Evolutionary conservation across 192 early-diverging fungal species (phyloP), one percentile per base, ranked within the genome.

Genomic region (Coemansia sp.): DNA sequence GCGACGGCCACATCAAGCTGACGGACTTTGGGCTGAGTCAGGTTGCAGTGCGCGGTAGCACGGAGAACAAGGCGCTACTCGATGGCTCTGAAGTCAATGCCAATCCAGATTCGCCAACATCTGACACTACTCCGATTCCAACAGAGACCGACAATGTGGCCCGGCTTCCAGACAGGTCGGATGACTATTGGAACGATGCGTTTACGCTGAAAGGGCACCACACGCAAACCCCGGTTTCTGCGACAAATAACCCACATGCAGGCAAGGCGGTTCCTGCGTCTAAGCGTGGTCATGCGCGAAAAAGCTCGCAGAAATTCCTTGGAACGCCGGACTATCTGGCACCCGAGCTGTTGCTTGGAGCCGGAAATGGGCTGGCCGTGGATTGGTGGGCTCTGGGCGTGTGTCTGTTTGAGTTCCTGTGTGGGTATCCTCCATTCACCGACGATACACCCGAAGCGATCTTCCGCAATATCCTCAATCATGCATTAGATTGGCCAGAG

Each of bases 351-450:
- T 81, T 96, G 41, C 85, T 94, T 9, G 93, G 95, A 7, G 87
- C 91, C 13, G 90, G 90, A 17, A 91, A 97, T 67, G 89, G 87
- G 9, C 84, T 87, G 4, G 89, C 88, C 3, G 96, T 97, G 9
- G 96, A 98, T 66, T 98, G 93, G 94, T 98, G 96, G 96, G 87
- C 93, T 1, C 71, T 97, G 15, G 96, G 96, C 25, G 88, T 97
- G 33, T 92, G 93, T 53, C 63, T 95, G 32, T 98, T 90, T 73
- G 95, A 98, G 75, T 93, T 92, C 79, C 66, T 96, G 46, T 83
- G 85, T 13, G 95, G 95, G 35, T 91, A 91, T 61, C 93, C 95
- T 29, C 95, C 95, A 0, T 96, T 96, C 64, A 92, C 88, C 57
- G 95, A 93, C 72, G 91, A 95, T 19, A 74, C 87, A 1, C 89